Evolutionary conservation across 257 asterid genomes (phyloP).

Genomic region (Catharanthus roseus): DNA sequence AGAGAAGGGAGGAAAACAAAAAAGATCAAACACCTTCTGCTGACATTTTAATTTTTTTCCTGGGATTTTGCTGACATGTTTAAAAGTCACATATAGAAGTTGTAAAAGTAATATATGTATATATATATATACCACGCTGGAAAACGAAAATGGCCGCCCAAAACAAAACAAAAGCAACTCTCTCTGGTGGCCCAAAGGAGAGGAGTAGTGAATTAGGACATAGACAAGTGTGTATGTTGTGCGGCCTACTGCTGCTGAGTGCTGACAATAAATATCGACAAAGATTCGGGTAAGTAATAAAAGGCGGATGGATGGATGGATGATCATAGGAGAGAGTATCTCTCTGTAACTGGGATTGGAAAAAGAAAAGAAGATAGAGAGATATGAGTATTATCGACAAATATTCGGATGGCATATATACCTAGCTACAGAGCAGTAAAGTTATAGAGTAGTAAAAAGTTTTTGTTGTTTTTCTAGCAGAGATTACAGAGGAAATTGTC

Average conservation of each 20-base stretch:
- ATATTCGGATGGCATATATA: background rate
- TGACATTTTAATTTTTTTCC: no score
- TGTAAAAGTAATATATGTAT: background rate
- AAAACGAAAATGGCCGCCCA: background rate
- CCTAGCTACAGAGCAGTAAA: no score
- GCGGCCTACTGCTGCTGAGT: background rate
- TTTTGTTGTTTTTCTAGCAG: background rate
- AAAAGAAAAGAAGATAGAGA: background rate
- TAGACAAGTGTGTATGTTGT: background rate
- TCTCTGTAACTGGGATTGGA: constrained; percentile 11
- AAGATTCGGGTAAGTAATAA: constrained; percentile 18
- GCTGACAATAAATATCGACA: constrained; percentile 15
- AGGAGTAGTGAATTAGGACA: background rate
- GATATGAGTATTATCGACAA: background rate
- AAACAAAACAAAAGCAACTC: background rate
- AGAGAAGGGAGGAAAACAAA: background rate
- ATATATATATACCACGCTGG: background rate
- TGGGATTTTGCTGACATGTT: no score
- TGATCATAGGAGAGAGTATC: no score
- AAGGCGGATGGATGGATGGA: constrained; percentile 5
- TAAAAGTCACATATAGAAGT: no score
- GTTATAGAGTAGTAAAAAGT: background rate
- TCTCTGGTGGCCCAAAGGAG: no score
- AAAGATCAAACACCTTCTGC: no score
- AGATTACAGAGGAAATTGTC: background rate